A percentile compares a stretch with the other conserved stretches of the same genome.
Conservation (phyloP, 2,329 filamentous ascomycete genomes). For the Pseudogymnoascus sp. region DNA sequence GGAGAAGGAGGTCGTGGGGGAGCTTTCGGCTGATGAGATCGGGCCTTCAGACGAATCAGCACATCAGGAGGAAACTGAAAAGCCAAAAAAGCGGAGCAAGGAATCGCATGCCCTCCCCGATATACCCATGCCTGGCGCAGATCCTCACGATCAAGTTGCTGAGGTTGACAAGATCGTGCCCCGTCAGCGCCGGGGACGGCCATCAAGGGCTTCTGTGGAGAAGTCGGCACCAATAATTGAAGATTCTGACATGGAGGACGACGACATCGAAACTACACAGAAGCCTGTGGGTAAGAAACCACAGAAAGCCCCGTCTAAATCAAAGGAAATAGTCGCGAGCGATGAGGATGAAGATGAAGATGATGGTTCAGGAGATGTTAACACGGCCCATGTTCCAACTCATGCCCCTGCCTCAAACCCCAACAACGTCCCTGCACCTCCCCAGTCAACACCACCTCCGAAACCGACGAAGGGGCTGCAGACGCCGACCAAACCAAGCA, state of each 20-base stretch:
- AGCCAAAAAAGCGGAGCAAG: background rate
- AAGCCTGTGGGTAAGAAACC: background rate
- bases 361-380: background rate
- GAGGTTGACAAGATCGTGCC: background rate
- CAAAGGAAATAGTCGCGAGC: background rate
- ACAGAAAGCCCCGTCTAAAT: background rate
- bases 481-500: constrained; percentile 12
- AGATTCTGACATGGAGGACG: background rate
- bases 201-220: background rate
- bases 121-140: background rate
- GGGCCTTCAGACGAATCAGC: background rate
- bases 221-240: background rate
- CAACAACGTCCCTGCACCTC: background rate
- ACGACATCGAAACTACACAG: background rate
- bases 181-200: background rate
- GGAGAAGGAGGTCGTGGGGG: background rate
- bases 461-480: constrained; percentile 13
- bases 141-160: background rate
- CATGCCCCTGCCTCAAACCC: background rate
- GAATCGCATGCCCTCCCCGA: background rate
- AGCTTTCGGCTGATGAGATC: background rate
- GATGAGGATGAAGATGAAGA: background rate
- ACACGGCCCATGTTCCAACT: background rate
- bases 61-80: background rate
- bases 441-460: background rate